Base-by-base conservation (phyloP, 805 yeast species). In the Wickerhamiella occidentalis region DNA sequence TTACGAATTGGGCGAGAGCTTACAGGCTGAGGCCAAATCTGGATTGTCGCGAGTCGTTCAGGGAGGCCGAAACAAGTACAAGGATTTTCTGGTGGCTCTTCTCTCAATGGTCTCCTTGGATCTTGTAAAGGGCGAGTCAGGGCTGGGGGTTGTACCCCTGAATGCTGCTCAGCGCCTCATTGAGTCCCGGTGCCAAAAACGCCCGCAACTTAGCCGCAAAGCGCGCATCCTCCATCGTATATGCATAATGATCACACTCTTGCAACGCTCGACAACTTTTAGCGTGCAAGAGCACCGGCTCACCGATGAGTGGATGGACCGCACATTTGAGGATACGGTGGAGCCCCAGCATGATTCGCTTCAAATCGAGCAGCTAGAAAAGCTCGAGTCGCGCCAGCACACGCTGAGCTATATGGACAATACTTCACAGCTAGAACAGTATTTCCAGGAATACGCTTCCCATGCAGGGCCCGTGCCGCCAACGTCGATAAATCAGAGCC, bases 41-140 rank as follows among this genome's bases (percentile, higher is more conserved):
- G 83, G 82, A 62, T 72, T 85, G 43, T 75, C 77, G 55, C 69
- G 72, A 49, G 77, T 86, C 58, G 65, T 76, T 60, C 74, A 61
- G 52, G 75, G 52, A 28, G 51, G 59, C 62, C 78, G 71, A 59
- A 71, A 68, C 56, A 82, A 82, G 61, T 85, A 86, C 63, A 85
- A 86, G 60, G 95, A 85, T 60, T 83, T 85, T 3, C 63, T 86
- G 23, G 82, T 85, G 46, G 92, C 94, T 0, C 79, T 84, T 19
- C 71, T 86, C 62, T 80, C 92, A 2, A 84, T 85, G 94, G 85
- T 81, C 44, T 79, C 88, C 6, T 83, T 86, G 47, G 95, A 86
- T 65, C 80, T 85, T 47, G 88, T 85, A 13, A 82, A 94, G 85
- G 95, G 95, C 2, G 79, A 90, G 0, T 83, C 84, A 88, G 80